A percentile compares a stretch with the other conserved stretches of the same genome.
Evolutionary conservation across 805 yeast genomes (phyloP).

Genomic region (Yamadazyma olivae): DNA sequence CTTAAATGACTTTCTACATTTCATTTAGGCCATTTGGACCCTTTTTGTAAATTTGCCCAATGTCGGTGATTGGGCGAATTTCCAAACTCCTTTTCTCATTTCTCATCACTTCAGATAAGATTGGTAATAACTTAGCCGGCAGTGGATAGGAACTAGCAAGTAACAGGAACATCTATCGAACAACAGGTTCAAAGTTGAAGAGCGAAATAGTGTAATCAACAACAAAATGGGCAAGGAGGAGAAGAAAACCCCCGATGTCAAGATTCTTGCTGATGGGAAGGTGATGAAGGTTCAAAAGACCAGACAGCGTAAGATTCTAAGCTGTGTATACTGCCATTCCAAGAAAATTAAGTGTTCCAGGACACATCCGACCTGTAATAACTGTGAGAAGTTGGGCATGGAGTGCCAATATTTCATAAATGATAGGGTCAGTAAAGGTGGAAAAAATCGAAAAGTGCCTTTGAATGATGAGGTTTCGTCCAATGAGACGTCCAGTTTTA

Average conservation of each 20-base stretch:
- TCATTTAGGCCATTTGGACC: too few species aligned
- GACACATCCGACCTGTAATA: slow-evolving; percentile 52
- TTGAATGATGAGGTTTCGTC: not conserved
- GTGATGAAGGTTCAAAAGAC: slow-evolving; percentile 60
- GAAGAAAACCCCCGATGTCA: slow-evolving; percentile 11
- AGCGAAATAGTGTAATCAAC: not conserved
- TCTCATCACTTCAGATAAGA: too few species aligned
- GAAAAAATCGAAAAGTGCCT: slow-evolving; percentile 19
- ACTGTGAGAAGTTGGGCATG: slow-evolving; percentile 46
- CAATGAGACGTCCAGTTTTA: not conserved
- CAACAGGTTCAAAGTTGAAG: too few species aligned
- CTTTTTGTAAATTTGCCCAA: too few species aligned
- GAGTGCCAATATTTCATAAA: slow-evolving; percentile 57
- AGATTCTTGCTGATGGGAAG: slow-evolving; percentile 44
- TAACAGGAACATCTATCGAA: too few species aligned
- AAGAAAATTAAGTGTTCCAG: slow-evolving; percentile 65
- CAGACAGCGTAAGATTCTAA: slow-evolving; percentile 55
- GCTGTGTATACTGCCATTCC: slow-evolving; percentile 58
- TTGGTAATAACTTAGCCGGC: too few species aligned
- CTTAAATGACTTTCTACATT: too few species aligned
- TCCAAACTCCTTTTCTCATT: not conserved
- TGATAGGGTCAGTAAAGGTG: slow-evolving; percentile 51
- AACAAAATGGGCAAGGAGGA: slow-evolving; percentile 1
- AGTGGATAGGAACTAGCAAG: too few species aligned
- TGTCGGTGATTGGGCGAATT: slow-evolving; percentile 1